These are phyloP conservation scores for Ascochyta koolunga DNA, from an alignment of 2,329 filamentous ascomycete genomes.

Conservation along the genomic window DNA sequence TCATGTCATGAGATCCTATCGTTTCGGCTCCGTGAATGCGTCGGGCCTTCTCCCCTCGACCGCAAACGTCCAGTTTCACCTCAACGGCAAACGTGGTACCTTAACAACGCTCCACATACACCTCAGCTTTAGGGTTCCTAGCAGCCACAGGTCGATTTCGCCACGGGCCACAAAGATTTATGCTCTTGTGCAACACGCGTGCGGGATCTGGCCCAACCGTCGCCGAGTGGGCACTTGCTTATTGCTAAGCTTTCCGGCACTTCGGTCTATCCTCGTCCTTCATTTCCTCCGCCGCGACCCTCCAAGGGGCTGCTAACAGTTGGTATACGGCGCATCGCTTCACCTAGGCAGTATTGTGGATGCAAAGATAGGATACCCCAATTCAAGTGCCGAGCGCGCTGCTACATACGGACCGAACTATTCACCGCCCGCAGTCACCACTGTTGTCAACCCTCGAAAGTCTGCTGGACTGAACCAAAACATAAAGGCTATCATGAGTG, in stretches of 20 bases:
- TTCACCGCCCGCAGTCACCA: not conserved
- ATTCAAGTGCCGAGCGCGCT: not conserved
- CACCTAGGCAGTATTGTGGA: not conserved
- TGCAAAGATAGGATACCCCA: not conserved
- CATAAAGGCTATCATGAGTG: constrained; percentile 27
- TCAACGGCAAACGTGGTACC: not conserved
- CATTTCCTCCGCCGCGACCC: not conserved
- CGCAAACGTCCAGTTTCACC: constrained; percentile 2
- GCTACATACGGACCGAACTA: not conserved
- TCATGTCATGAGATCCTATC: not conserved
- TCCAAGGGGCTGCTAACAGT: not conserved
- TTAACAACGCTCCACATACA: not conserved
- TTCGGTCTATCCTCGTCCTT: not conserved
- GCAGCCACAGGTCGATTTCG: not conserved
- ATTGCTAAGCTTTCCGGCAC: constrained; percentile 12
- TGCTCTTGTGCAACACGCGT: constrained; percentile 3
- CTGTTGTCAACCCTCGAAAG: not conserved
- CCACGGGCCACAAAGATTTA: not conserved
- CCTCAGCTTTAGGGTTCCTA: not conserved
- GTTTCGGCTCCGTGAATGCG: not conserved
- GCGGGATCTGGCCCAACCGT: not conserved
- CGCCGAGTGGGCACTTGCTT: constrained; percentile 11
- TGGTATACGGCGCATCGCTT: not conserved
- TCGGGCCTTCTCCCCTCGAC: not conserved
- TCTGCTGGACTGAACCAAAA: too few relatives aligned